Evolutionary conservation across 768 basidiomycete genomes (phyloP).

Genomic region (Cystobasidium tubakii): DNA sequence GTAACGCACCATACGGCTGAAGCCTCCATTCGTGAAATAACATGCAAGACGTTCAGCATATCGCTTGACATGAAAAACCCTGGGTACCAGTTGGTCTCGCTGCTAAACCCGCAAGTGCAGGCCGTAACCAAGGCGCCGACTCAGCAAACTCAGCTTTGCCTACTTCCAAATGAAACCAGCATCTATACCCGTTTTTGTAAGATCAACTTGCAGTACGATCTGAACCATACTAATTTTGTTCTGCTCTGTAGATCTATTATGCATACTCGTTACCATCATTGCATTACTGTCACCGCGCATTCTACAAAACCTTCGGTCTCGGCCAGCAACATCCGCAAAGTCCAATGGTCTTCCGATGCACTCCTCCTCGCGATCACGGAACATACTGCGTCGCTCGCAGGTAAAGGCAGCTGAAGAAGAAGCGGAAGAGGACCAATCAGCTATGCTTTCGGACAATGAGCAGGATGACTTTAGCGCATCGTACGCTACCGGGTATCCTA

Average conservation of each 20-base stretch:
- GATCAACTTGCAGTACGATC: not conserved
- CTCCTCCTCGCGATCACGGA: slow-evolving; percentile 8
- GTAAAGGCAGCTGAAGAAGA: slow-evolving; percentile 22
- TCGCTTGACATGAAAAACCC: slow-evolving; percentile 77
- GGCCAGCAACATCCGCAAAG: slow-evolving; percentile 14
- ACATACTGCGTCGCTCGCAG: not conserved
- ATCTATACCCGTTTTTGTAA: slow-evolving; percentile 59
- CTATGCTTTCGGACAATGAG: slow-evolving; percentile 1
- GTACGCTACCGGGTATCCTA: slow-evolving; percentile 13
- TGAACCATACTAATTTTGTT: too few relatives aligned
- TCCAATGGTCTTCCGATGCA: slow-evolving; percentile 40
- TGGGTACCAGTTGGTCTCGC: slow-evolving; percentile 82
- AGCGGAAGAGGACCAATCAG: slow-evolving; percentile 24
- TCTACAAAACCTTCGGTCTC: not conserved
- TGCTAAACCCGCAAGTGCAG: slow-evolving; percentile 48
- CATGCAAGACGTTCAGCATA: slow-evolving; percentile 84
- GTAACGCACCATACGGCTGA: slow-evolving; percentile 54
- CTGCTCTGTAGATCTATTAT: slow-evolving; percentile 56
- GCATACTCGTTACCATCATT: slow-evolving; percentile 59
- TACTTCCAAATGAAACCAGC: slow-evolving; percentile 65
- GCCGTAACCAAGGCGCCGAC: slow-evolving; percentile 47
- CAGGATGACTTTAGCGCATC: slow-evolving; percentile 23
- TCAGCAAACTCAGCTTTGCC: slow-evolving; percentile 48
- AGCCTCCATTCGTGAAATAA: slow-evolving; percentile 62
- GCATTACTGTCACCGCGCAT: slow-evolving; percentile 46